Base-by-base conservation (phyloP, 2,329 filamentous ascomycete genomes). In the Calonectria pseudoreteaudii region DNA sequence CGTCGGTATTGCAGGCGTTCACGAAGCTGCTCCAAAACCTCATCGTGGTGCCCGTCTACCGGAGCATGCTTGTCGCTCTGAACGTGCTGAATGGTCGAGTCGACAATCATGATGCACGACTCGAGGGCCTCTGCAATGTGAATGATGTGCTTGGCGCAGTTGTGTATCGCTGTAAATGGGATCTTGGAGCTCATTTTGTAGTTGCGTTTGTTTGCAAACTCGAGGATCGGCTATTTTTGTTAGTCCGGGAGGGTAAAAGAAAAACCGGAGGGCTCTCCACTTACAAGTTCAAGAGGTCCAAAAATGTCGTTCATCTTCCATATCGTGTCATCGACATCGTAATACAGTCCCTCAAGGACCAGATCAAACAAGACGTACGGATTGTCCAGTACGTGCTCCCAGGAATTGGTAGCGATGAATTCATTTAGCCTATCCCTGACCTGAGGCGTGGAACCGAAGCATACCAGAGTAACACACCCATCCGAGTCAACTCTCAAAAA, bases 241-340 rank as follows among this genome's bases (percentile, higher is more conserved):
- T 58, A 78, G 68, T 18, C 3, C 28, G 4, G 6, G 34, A 13
- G 9, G 56, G 11, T 4, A 18, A 18, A 4, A 10, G 41, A 4
- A 26, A 31, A 4, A 13, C 10, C 1, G 23, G 20, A 26, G 9
- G 9, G 0, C 2, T 16, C 14, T 60, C 0, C 1, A 75, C 79
- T 66, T 74, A 80, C 81, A 41, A 82, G 77, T 50, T 82, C 81
- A 10, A 82, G 50, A 4, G 81, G 79, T 0, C 79, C 81, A 70
- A 82, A 83, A 4, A 81, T 75, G 10, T 31, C 74, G n/a, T 81
- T 81, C 75, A 83, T 81, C 67, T 79, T 82, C 80, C 80, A 82
- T 2, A 81, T 75, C 1, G 77, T 80, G 23, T 81, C 74, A 10
- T 82, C 81, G 6, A 82, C 75, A 50, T 82, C 79, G 60, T 74